These are phyloP conservation scores for Dimocarpus longan DNA, from an alignment of 345 rosid species.

Conservation along the genomic window DNA sequence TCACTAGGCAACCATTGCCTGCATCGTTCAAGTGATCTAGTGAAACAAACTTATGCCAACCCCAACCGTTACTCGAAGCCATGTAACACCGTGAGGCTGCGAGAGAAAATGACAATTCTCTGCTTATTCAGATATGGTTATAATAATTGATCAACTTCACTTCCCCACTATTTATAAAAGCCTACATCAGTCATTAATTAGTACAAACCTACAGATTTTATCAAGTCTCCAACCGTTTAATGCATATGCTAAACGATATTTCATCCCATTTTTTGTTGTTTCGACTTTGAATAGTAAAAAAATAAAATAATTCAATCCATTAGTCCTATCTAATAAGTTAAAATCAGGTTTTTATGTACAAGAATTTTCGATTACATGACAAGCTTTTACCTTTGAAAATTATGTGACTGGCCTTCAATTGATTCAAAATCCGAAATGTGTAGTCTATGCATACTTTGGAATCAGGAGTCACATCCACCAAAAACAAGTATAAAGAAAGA, in stretches of 20 bases:
- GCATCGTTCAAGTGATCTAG: conserved; percentile 10
- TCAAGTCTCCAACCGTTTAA: background rate
- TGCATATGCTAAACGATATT: too few species aligned
- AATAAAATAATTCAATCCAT: too few species aligned
- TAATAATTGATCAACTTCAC: too few species aligned
- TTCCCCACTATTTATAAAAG: too few species aligned
- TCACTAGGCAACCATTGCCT: conserved; percentile 23
- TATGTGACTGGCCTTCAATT: conserved; percentile 27
- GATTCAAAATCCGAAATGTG: conserved; percentile 37
- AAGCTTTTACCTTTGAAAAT: conserved; percentile 33
- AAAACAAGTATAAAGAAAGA: conserved; percentile 34
- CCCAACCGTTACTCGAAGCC: conserved; percentile 18
- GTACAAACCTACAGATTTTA: too few species aligned
- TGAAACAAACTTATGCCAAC: conserved; percentile 39
- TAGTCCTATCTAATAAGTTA: too few species aligned
- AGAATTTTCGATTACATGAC: background rate
- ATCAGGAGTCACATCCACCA: conserved; percentile 26
- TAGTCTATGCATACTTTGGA: conserved; percentile 34
- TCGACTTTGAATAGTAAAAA: too few species aligned
- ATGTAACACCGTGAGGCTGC: conserved; percentile 40
- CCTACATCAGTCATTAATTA: too few species aligned
- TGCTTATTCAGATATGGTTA: background rate
- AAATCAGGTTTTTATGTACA: background rate
- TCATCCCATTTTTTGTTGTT: too few species aligned
- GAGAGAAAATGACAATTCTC: background rate